Evolutionary conservation across 345 rosid species (phyloP).

Genomic region (Turnera subulata): DNA sequence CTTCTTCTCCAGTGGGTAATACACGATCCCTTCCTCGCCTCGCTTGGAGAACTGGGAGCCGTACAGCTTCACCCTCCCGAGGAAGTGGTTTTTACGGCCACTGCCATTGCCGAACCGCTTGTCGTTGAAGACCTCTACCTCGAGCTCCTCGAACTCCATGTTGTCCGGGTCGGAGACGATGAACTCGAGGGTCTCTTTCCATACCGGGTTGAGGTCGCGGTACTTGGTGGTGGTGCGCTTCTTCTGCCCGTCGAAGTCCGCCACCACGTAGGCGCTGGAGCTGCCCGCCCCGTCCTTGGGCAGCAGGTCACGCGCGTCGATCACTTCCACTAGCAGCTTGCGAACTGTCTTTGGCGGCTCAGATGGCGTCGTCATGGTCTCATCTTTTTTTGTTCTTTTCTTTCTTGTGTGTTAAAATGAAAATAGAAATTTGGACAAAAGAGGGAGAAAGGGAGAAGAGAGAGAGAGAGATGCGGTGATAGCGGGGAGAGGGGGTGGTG

Average conservation of each 20-base stretch:
- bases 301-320: constrained; percentile 77
- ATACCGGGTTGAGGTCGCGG: constrained; percentile 81
- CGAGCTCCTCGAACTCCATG: constrained; percentile 77
- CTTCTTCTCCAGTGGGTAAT: constrained; percentile 78
- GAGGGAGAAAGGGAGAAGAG: not conserved
- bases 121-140: constrained; percentile 78
- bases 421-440: not conserved
- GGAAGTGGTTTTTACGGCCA: constrained; percentile 83
- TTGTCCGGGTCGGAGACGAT: constrained; percentile 63
- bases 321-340: constrained; percentile 62
- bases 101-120: constrained; percentile 69
- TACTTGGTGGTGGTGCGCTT: constrained; percentile 62
- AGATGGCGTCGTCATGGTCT: constrained; percentile 23
- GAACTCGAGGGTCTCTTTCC: constrained; percentile 88
- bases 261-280: constrained; percentile 81
- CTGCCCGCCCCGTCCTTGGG: constrained; percentile 97
- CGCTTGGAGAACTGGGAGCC: constrained; percentile 67
- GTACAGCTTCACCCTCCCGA: constrained; percentile 81
- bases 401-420: not conserved
- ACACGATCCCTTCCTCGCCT: constrained; percentile 80
- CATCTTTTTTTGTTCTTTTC: not conserved
- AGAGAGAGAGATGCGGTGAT: constrained; percentile 18
- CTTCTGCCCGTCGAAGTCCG: constrained; percentile 77
- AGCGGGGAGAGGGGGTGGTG: constrained; percentile 10
- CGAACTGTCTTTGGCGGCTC: constrained; percentile 38